A percentile compares a stretch with the other conserved stretches of the same genome.
phyloP scores from a whole-genome alignment of 768 basidiomycete genomes.

The Gautieria morchelliformis region DNA sequence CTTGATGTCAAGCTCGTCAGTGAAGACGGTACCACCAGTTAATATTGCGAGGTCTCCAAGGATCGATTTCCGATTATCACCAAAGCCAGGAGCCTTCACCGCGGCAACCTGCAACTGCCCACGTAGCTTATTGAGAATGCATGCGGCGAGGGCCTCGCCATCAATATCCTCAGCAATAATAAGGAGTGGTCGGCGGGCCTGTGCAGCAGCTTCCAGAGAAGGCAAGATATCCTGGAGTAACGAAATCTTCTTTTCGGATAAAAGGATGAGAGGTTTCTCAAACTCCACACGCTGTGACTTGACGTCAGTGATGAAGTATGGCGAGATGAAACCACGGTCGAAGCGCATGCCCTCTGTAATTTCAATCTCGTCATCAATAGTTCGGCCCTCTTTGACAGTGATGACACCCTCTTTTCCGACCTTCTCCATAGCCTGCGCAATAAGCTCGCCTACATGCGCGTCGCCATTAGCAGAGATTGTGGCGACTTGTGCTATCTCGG shows the following conservation, averaged over 20 bases:
- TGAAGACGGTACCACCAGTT: slow-evolving; percentile 96
- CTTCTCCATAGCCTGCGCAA: slow-evolving; percentile 99
- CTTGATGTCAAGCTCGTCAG: slow-evolving; percentile 93
- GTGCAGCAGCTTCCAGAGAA: slow-evolving; percentile 68
- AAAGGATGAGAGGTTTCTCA: slow-evolving; percentile 89
- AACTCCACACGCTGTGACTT: slow-evolving; percentile 94
- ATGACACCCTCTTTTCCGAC: slow-evolving; percentile 99
- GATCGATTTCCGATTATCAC: slow-evolving; percentile 98
- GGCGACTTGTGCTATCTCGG: slow-evolving; percentile 98
- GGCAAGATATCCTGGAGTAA: slow-evolving; percentile 92
- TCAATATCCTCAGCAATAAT: slow-evolving; percentile 98
- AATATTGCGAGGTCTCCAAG: slow-evolving; percentile 96
- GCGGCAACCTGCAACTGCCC: slow-evolving; percentile 92
- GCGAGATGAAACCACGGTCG: slow-evolving; percentile 96
- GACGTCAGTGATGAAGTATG: slow-evolving; percentile 98
- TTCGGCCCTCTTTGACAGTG: slow-evolving; percentile 98
- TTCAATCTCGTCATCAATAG: slow-evolving; percentile 97
- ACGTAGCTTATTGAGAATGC: slow-evolving; percentile 98
- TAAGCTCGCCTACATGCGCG: slow-evolving; percentile 83
- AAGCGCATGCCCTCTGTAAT: slow-evolving; percentile 99
- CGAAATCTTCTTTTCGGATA: slow-evolving; percentile 98
- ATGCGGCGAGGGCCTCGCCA: slow-evolving; percentile 94
- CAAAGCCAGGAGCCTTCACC: slow-evolving; percentile 96
- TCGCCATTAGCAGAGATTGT: slow-evolving; percentile 84
- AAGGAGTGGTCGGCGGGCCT: slow-evolving; percentile 76